Conservation (phyloP, 2,329 filamentous ascomycete species). For the Hirsutella rhossiliensis region DNA sequence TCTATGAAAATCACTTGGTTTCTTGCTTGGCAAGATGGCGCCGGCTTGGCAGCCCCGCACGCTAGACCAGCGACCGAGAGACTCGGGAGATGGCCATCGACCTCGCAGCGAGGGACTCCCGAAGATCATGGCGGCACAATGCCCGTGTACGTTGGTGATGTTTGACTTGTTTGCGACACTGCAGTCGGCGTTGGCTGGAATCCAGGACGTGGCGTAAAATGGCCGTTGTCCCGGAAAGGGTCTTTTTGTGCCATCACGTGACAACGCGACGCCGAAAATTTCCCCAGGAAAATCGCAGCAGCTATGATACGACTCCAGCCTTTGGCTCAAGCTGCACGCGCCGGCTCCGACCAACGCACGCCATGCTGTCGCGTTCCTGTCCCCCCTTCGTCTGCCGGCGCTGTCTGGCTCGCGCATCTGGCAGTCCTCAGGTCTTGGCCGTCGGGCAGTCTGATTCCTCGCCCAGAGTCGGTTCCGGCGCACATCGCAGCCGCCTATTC, state of each 20-base stretch:
- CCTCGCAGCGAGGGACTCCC: too few relatives aligned
- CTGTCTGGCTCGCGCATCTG: constrained; percentile 11
- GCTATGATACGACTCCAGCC: not conserved
- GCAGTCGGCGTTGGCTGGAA: too few relatives aligned
- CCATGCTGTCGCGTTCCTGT: constrained; percentile 18
- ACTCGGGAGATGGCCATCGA: too few relatives aligned
- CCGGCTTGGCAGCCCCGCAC: too few relatives aligned
- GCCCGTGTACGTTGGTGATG: too few relatives aligned
- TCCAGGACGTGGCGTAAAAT: too few relatives aligned
- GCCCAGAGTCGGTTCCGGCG: not conserved
- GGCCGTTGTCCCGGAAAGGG: too few relatives aligned
- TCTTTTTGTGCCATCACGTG: not conserved
- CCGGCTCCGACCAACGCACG: not conserved
- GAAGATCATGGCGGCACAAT: too few relatives aligned
- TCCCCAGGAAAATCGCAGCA: not conserved
- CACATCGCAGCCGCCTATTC: not conserved
- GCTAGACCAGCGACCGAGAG: too few relatives aligned
- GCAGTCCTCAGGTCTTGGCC: not conserved
- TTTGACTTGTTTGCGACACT: too few relatives aligned
- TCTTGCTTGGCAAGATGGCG: too few relatives aligned
- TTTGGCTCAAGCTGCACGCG: not conserved
- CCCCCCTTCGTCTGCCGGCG: constrained; percentile 20
- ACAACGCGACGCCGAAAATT: not conserved
- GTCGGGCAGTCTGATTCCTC: not conserved
- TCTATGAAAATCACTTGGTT: not conserved